Conservation (phyloP, 768 basidiomycete genomes). For the Lenzites betulinus region DNA sequence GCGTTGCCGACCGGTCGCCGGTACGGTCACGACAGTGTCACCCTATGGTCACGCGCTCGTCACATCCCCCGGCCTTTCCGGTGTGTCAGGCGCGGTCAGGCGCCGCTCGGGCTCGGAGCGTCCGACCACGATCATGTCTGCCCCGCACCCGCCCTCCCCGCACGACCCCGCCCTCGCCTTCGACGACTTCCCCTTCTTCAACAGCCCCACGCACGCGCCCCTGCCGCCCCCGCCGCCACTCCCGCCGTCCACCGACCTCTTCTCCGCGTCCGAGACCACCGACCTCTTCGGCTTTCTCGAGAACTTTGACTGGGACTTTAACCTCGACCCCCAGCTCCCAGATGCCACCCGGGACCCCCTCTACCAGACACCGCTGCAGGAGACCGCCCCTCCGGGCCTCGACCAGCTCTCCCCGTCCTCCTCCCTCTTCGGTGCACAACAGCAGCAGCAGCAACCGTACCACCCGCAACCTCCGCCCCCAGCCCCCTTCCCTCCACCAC, state of each 20-base stretch:
- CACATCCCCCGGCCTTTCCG: too few species aligned
- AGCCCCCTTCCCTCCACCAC: background rate
- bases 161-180: constrained; percentile 53
- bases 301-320: constrained; percentile 72
- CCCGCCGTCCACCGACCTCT: constrained; percentile 74
- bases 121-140: constrained; percentile 11
- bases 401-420: constrained; percentile 22
- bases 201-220: constrained; percentile 48
- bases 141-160: constrained; percentile 15
- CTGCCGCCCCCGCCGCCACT: constrained; percentile 63
- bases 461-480: background rate
- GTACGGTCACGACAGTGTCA: background rate
- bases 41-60: background rate
- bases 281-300: constrained; percentile 83
- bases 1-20: constrained; percentile 9
- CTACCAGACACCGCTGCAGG: constrained; percentile 15
- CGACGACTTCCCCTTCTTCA: constrained; percentile 75
- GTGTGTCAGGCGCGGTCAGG: too few species aligned
- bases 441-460: background rate
- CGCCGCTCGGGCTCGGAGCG: background rate
- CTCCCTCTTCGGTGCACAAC: constrained; percentile 8
- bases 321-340: constrained; percentile 33
- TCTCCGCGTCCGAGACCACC: constrained; percentile 75
- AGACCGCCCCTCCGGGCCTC: constrained; percentile 26
- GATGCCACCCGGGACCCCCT: constrained; percentile 8